A percentile compares a stretch with the other conserved stretches of the same genome.
These are phyloP conservation scores for Cryomyces antarcticus DNA, from an alignment of 495 filamentous ascomycete species.

Conservation along the genomic window DNA sequence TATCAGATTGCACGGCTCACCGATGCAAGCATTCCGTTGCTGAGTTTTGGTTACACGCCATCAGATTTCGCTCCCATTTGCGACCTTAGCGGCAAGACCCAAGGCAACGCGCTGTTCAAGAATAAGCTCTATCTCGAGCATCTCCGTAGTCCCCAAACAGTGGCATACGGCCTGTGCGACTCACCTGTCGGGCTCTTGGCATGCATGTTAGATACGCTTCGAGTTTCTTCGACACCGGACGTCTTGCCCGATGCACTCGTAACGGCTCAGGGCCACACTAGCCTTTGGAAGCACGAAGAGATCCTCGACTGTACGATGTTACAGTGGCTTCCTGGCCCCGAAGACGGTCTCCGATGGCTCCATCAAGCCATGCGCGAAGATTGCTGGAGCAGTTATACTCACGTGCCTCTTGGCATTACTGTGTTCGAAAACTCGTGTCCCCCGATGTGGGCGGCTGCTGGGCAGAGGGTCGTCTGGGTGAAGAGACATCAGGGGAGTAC, in stretches of 20 bases:
- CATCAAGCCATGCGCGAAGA: slow-evolving; percentile 3
- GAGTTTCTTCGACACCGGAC: not conserved
- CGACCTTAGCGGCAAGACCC: too few relatives aligned
- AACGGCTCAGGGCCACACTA: not conserved
- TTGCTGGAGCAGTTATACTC: slow-evolving; percentile 9
- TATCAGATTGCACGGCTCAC: slow-evolving; percentile 12
- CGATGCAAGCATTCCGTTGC: slow-evolving; percentile 5
- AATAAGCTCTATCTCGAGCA: too few relatives aligned
- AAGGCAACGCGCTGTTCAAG: too few relatives aligned
- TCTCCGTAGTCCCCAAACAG: slow-evolving; percentile 15
- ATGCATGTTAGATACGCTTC: slow-evolving; percentile 15
- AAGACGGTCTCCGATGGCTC: slow-evolving; percentile 17
- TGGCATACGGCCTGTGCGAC: slow-evolving; percentile 18
- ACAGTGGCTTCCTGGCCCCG: slow-evolving; percentile 21
- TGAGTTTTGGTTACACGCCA: slow-evolving; percentile 16
- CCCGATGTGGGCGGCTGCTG: slow-evolving; percentile 14
- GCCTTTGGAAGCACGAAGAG: slow-evolving; percentile 16
- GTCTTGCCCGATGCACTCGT: too few relatives aligned
- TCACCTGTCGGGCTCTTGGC: slow-evolving; percentile 19
- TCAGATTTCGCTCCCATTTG: slow-evolving; percentile 2
- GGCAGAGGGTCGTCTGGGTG: slow-evolving; percentile 13
- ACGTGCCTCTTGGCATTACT: slow-evolving; percentile 16
- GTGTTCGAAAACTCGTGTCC: slow-evolving; percentile 7
- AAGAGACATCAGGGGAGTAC: slow-evolving; percentile 13
- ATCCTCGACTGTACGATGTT: slow-evolving; percentile 22